Base-by-base conservation (phyloP, 2,329 filamentous ascomycete species). In the Westerdykella aurantiaca region DNA sequence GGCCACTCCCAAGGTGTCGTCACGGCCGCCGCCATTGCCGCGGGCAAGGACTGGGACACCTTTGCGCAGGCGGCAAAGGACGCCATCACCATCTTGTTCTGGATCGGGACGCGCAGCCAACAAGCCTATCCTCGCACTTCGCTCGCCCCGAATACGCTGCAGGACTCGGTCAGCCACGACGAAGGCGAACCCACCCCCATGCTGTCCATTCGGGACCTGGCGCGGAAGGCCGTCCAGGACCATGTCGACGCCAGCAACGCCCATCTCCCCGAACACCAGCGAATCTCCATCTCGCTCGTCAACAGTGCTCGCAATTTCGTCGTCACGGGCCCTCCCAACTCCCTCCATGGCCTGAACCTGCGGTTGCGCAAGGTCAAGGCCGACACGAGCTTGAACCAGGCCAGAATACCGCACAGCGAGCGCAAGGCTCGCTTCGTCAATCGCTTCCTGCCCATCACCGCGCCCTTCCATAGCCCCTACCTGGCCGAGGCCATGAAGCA, bases 251-350 rank as follows among this genome's bases (percentile, higher is more conserved):
- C 86, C 12, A 98, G 93, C 53, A 98, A 98, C 70, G 84, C 96
- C 67, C 95, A 98, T 73, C 79, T 98, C 45, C 93, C 93, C 0
- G 74, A 86, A 52, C 90, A 96, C 59, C 83, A 90, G 45, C 93
- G 97, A 66, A 96, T 98, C 64, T 84, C 83, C 64, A 91, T 98
- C 58, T 97, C 94, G 1, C 79, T 98, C 44, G 82, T 96, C 67
- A 98, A 98, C 76, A 97, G 91, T 71, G 89, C 91, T 12, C 85
- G 93, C 46, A 98, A 97, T 69, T 85, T 97, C 63, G 94, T 98
- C 39, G 89, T 98, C 12, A 95, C 93, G 34, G 93, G 93, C 42
- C 93, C 93, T 43, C 93, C 94, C 2, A 89, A 95, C 53, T 97
- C 94, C 1, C 77, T 98, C 10, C 96, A 96, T 63, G 94, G 93